phyloP scores from a whole-genome alignment of 1,139 yeast species.

The Magnusiomyces magnusii region DNA sequence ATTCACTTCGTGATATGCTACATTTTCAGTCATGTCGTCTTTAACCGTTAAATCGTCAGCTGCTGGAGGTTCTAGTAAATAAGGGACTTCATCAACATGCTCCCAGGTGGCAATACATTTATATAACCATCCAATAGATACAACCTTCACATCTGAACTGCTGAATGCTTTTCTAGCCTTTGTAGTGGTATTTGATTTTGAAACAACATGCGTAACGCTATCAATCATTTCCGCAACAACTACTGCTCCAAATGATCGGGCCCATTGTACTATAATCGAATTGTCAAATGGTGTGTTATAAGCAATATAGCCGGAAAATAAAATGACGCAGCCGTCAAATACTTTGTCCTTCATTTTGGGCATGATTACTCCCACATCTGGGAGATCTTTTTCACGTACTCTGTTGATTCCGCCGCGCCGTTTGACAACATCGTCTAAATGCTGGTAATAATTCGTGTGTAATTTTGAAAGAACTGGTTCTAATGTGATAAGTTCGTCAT shows the following conservation, averaged over 20 bases:
- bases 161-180: slow-evolving; percentile 63
- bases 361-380: slow-evolving; percentile 43
- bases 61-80: slow-evolving; percentile 41
- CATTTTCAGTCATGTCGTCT: not conserved
- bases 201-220: slow-evolving; percentile 82
- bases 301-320: slow-evolving; percentile 85
- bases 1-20: not conserved
- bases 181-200: slow-evolving; percentile 63
- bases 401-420: slow-evolving; percentile 8
- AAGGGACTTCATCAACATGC: slow-evolving; percentile 57
- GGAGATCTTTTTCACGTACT: slow-evolving; percentile 19
- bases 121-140: slow-evolving; percentile 91
- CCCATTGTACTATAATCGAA: slow-evolving; percentile 83
- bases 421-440: slow-evolving; percentile 30
- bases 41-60: slow-evolving; percentile 1
- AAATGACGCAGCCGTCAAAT: slow-evolving; percentile 58
- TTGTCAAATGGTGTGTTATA: slow-evolving; percentile 59
- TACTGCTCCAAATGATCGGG: slow-evolving; percentile 82
- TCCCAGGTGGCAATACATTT: slow-evolving; percentile 77
- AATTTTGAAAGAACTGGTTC: slow-evolving; percentile 55
- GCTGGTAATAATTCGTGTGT: slow-evolving; percentile 58
- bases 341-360: slow-evolving; percentile 64
- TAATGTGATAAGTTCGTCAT: slow-evolving; percentile 61
- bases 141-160: slow-evolving; percentile 50
- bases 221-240: slow-evolving; percentile 68